These are phyloP conservation scores for Gymnopilus junonius DNA, from an alignment of 768 basidiomycete species.

Conservation along the genomic window DNA sequence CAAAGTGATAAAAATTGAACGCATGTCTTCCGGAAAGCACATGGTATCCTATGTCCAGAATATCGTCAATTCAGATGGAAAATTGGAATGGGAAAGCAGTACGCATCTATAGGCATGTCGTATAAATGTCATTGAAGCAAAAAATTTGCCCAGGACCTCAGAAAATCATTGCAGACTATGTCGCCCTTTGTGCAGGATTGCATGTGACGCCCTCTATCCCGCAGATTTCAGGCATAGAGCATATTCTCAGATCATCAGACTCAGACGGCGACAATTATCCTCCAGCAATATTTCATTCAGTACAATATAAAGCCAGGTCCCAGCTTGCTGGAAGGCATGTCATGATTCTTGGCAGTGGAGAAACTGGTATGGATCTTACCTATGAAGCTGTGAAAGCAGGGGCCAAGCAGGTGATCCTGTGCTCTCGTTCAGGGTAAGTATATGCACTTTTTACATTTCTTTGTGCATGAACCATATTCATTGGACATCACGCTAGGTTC, in stretches of 20 bases:
- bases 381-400: conserved; percentile 53
- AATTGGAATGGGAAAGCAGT: conserved; percentile 7
- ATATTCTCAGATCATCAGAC: conserved; percentile 30
- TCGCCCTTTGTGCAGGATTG: conserved; percentile 59
- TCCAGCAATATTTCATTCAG: conserved; percentile 50
- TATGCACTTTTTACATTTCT: background rate
- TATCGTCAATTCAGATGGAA: background rate
- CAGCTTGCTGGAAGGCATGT: conserved; percentile 51
- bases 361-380: conserved; percentile 67
- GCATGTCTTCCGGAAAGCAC: conserved; percentile 9
- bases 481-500: conserved; percentile 37
- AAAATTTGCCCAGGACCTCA: conserved; percentile 23
- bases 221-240: conserved; percentile 49
- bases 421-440: conserved; percentile 50
- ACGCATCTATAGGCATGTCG: background rate
- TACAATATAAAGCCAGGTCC: conserved; percentile 50
- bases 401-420: conserved; percentile 55
- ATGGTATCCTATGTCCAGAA: conserved; percentile 14
- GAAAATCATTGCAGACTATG: conserved; percentile 39
- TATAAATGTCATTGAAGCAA: background rate
- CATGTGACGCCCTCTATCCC: conserved; percentile 60
- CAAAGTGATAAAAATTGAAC: conserved; percentile 42
- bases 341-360: conserved; percentile 62
- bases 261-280: conserved; percentile 15
- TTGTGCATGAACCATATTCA: background rate